These are phyloP conservation scores for Colletotrichum echinochloae DNA, from an alignment of 2,329 filamentous ascomycete genomes.

Conservation along the genomic window DNA sequence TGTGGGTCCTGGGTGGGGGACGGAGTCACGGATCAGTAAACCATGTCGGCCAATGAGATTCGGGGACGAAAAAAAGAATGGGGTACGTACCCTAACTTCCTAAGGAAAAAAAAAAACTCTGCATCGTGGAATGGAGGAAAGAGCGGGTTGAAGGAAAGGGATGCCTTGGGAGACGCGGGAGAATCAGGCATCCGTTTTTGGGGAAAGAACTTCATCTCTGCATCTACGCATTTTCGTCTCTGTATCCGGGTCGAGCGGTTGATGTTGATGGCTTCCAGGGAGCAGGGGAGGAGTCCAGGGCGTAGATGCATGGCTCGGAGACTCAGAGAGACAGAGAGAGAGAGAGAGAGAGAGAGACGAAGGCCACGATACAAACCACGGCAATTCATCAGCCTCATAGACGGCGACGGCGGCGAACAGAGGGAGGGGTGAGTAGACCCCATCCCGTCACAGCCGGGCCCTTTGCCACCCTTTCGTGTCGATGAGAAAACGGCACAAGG, in stretches of 20 bases:
- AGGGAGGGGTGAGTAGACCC: neutral
- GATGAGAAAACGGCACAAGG: neutral
- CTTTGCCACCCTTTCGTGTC: neutral
- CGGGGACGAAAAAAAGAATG: neutral
- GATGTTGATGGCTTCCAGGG: neutral
- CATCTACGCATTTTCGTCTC: neutral
- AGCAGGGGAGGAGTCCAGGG: neutral
- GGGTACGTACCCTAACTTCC: conserved; percentile 34
- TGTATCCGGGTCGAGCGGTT: neutral
- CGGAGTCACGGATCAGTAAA: conserved; percentile 27
- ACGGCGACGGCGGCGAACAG: neutral
- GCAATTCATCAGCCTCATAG: no score
- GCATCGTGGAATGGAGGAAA: conserved; percentile 14
- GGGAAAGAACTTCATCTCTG: neutral
- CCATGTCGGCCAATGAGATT: conserved; percentile 20
- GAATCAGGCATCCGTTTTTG: neutral
- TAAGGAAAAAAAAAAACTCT: neutral
- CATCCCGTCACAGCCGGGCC: no score
- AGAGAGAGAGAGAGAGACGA: no score
- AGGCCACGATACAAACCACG: no score
- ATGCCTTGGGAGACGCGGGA: neutral
- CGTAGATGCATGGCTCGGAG: neutral
- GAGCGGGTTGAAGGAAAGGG: neutral
- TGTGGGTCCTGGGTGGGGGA: conserved; percentile 15
- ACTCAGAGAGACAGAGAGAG: no score